These are phyloP conservation scores for Scedosporium apiospermum DNA, from an alignment of 2,329 filamentous ascomycete genomes.

Conservation along the genomic window DNA sequence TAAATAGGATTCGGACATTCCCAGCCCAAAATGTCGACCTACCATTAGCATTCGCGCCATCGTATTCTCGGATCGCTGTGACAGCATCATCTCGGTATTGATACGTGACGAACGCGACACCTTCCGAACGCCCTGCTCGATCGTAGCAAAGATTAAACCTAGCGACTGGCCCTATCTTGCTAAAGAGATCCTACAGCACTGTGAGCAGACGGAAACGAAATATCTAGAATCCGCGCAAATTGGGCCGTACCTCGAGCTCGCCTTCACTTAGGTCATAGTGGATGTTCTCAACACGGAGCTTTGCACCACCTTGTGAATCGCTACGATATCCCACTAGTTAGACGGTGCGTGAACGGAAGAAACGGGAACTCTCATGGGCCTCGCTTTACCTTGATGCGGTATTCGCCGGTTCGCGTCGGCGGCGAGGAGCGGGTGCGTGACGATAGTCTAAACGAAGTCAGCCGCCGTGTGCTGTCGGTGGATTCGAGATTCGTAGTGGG, in stretches of 20 bases:
- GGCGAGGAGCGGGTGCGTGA: constrained; percentile 30
- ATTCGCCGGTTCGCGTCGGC: constrained; percentile 23
- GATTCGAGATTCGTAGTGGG: constrained; percentile 11
- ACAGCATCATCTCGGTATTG: constrained; percentile 59
- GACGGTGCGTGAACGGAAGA: background rate
- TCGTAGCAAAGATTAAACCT: constrained; percentile 72
- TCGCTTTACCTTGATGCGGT: constrained; percentile 6
- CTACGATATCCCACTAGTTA: constrained; percentile 20
- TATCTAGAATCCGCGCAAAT: background rate
- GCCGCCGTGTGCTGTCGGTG: background rate
- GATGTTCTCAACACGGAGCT: constrained; percentile 77
- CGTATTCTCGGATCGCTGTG: constrained; percentile 68
- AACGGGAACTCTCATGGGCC: background rate
- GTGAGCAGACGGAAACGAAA: constrained; percentile 1
- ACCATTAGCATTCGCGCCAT: constrained; percentile 85
- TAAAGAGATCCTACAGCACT: constrained; percentile 61
- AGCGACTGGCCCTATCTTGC: constrained; percentile 61
- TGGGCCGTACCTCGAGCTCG: constrained; percentile 58
- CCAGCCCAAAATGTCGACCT: constrained; percentile 13
- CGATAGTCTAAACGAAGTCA: constrained; percentile 22
- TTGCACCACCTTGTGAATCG: constrained; percentile 46
- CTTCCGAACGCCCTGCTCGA: constrained; percentile 78
- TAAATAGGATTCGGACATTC: background rate
- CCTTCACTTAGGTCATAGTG: constrained; percentile 86
- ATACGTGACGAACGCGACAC: constrained; percentile 77